Conservation (phyloP, 2,329 filamentous ascomycete species). For the Teratosphaeria viscida region DNA sequence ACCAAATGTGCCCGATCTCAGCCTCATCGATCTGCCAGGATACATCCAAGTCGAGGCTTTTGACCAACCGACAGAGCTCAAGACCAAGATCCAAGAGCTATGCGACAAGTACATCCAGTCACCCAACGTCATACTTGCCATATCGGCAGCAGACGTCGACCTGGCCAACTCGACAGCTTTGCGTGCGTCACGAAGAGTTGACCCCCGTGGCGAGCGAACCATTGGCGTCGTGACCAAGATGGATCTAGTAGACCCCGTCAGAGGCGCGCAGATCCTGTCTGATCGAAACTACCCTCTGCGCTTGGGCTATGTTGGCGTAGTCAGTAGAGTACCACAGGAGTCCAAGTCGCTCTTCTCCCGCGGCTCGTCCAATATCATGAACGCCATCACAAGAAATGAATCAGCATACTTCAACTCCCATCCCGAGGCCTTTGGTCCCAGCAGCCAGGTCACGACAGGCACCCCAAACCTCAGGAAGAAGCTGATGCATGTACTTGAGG, state of each 20-base stretch:
- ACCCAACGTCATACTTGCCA: constrained; percentile 92
- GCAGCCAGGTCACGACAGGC: constrained; percentile 64
- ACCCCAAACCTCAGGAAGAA: constrained; percentile 85
- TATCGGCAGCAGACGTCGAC: constrained; percentile 95
- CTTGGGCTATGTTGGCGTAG: constrained; percentile 92
- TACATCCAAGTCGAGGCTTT: constrained; percentile 94
- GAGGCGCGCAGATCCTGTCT: constrained; percentile 67
- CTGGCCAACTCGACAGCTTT: constrained; percentile 91
- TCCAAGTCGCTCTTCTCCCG: constrained; percentile 68
- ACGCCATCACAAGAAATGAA: constrained; percentile 78
- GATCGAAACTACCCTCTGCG: constrained; percentile 90
- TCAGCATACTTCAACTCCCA: constrained; percentile 77
- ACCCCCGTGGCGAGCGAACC: constrained; percentile 86
- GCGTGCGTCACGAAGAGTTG: constrained; percentile 78
- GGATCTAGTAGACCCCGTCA: constrained; percentile 80
- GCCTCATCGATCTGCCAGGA: constrained; percentile 88
- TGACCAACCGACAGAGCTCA: constrained; percentile 81
- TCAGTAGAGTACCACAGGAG: constrained; percentile 64
- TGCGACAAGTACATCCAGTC: constrained; percentile 97
- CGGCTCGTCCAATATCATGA: constrained; percentile 67
- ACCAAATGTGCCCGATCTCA: constrained; percentile 87
- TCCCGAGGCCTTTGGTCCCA: constrained; percentile 65
- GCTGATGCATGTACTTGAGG: constrained; percentile 90
- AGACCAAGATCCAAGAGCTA: constrained; percentile 89
- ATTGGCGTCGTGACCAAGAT: constrained; percentile 99